Evolutionary conservation across 768 basidiomycete genomes (phyloP), one percentile per base, ranked within the genome.

Genomic region (Cantharellus anzutake): DNA sequence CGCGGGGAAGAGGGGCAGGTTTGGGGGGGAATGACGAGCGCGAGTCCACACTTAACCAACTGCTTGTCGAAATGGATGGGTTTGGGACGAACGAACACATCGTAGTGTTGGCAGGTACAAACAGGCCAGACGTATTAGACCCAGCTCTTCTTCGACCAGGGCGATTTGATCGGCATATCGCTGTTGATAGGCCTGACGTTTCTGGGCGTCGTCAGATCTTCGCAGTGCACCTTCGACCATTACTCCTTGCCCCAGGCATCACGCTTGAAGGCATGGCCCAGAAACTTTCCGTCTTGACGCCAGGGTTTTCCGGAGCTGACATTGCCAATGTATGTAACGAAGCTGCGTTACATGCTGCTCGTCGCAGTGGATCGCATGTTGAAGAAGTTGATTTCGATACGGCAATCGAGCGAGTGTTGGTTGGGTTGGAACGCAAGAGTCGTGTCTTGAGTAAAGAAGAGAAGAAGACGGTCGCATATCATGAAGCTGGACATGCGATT

Each of bases 301-400:
- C 96, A 20, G 96, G 96, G 0, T 98, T 99, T 73, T 96, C 92
- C 11, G 96, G 96, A 64, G 96, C 96, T 2, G 96, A 99, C 68
- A 94, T 99, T 64, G 96, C 96, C 62, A 99, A 99, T 66, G 94
- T 98, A 20, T 96, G 91, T 70, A 99, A 99, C 69, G 96, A 99
- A 70, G 91, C 91, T 38, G 96, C 96, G 0, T 75, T 99, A 41
- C 86, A 93, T 61, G 94, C 94, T 16, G 96, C 96, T 39, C 83
- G 96, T 60, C 80, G 83, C 59, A 77, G 78, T 3, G 81, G 84
- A 14, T 88, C 93, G 52, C 79, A 70, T 35, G 84, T 99, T 5
- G 77, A 80, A 61, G 83, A 91, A 57, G 73, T 75, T 35, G 87
- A 99, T 72, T 99, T 99, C 68, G 94, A 98, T 67, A 89, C 86